phyloP scores from a whole-genome alignment of 2,329 filamentous ascomycete species.

The Rhynchosporium graminicola region DNA sequence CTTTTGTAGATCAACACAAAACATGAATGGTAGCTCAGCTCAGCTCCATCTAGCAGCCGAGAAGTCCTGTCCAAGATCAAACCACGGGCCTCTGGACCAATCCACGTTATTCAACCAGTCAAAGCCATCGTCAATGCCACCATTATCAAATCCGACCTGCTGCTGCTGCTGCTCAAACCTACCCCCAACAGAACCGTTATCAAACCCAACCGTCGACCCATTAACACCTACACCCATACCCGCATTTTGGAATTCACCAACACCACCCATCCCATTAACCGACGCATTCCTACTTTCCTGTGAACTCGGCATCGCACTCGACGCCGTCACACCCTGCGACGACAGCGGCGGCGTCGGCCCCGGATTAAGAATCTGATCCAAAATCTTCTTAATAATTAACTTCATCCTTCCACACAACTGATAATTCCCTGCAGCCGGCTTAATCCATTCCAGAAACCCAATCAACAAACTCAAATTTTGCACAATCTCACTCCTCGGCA shows the following conservation, averaged over 20 bases:
- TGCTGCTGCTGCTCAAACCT: constrained; percentile 22
- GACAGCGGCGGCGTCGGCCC: constrained; percentile 18
- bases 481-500: constrained; percentile 51
- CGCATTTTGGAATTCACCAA: background rate
- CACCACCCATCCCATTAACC: background rate
- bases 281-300: constrained; percentile 15
- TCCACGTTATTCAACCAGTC: constrained; percentile 39
- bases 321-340: background rate
- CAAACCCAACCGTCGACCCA: constrained; percentile 6
- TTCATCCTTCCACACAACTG: constrained; percentile 51
- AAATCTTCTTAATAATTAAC: constrained; percentile 51
- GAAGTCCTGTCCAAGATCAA: constrained; percentile 34
- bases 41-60: constrained; percentile 21
- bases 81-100: constrained; percentile 38
- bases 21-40: background rate
- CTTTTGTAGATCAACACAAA: background rate
- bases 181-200: background rate
- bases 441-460: constrained; percentile 54
- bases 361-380: constrained; percentile 51
- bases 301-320: constrained; percentile 5
- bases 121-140: constrained; percentile 31
- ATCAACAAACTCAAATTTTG: constrained; percentile 54
- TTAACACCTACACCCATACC: background rate
- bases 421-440: constrained; percentile 50
- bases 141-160: constrained; percentile 26